Base-by-base conservation (phyloP, 2,329 filamentous ascomycete genomes). In the Colletotrichum horii region DNA sequence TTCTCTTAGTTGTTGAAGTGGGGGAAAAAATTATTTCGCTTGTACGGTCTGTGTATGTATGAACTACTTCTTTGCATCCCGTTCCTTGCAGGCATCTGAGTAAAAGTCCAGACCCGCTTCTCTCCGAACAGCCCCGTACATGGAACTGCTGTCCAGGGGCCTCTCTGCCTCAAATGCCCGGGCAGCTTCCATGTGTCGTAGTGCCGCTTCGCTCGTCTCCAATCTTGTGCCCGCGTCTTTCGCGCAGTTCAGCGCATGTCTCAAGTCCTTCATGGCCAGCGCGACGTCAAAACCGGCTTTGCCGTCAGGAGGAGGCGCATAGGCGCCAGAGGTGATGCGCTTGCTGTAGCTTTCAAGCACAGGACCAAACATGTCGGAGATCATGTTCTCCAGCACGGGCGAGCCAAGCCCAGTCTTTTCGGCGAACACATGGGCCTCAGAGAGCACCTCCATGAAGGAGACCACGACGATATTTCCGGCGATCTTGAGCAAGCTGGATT, bases 401-500 rank as follows among this genome's bases (percentile, higher is more conserved):
- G 74, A 76, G 5, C 79, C 80, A 3, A 83, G 74, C 0, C 80
- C 79, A 4, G 80, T 81, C 64, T 81, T 82, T 26, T 83, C 81
- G 0, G 81, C 80, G n/a, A 83, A 78, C 12, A 82, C 80, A 11
- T 80, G 81, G 2, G 81, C 80, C 67, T 83, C 80, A 7, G 78
- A 78, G 3, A 83, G 69, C 4, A 82, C 75, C 48, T 83, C 80
- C 78, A 77, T 74, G 65, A 78, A 78, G 8, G 71, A 76, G 12
- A 79, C 65, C 22, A 78, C 78, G 15, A 76, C 76, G 6, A 87
- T 85, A 67, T 87, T 87, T 24, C 85, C 84, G 5, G 85, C 84
- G 75, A 87, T 87, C 78, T 86, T 87, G 65, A 87, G 77, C 52
- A 87, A 76, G 16, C 84, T 84, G 8, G 85, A 82, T 70, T 83